phyloP scores from a whole-genome alignment of 139 green algal genomes.

The Tetradesmus lagerheimii region DNA sequence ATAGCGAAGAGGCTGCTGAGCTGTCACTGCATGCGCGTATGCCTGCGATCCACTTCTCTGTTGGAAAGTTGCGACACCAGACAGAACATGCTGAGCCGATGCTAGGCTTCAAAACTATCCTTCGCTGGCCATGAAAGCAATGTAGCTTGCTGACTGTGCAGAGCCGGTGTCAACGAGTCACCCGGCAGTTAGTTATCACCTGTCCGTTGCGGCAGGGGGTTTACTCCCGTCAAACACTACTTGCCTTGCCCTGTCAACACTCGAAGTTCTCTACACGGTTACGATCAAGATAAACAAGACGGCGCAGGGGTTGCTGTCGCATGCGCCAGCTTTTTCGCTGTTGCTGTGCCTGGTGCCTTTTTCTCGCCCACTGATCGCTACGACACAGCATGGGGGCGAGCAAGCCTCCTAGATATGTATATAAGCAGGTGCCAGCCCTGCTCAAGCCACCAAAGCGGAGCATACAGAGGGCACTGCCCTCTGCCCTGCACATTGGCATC shows the following conservation, averaged over 20 bases:
- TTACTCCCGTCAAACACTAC: background rate
- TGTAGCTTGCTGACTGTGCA: too few species aligned
- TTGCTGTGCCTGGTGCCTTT: background rate
- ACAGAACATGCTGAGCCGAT: background rate
- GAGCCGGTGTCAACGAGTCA: background rate
- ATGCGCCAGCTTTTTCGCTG: too few species aligned
- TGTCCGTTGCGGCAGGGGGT: background rate
- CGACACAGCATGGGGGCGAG: background rate
- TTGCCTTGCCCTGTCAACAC: too few species aligned
- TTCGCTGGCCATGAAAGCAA: too few species aligned
- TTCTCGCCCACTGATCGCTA: background rate
- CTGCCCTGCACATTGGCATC: constrained; percentile 24
- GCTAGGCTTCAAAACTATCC: too few species aligned
- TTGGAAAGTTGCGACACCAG: background rate
- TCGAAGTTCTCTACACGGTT: too few species aligned
- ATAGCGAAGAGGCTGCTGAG: background rate
- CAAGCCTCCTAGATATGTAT: background rate
- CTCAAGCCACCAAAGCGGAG: background rate
- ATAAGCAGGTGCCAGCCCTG: background rate
- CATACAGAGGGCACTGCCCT: background rate
- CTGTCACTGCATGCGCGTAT: background rate
- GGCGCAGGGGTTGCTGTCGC: too few species aligned
- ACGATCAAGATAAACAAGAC: too few species aligned
- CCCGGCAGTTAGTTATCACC: background rate
- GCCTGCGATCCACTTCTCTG: background rate